These are phyloP conservation scores for Penicillium pancosmium DNA, from an alignment of 495 filamentous ascomycete genomes.

Conservation along the genomic window DNA sequence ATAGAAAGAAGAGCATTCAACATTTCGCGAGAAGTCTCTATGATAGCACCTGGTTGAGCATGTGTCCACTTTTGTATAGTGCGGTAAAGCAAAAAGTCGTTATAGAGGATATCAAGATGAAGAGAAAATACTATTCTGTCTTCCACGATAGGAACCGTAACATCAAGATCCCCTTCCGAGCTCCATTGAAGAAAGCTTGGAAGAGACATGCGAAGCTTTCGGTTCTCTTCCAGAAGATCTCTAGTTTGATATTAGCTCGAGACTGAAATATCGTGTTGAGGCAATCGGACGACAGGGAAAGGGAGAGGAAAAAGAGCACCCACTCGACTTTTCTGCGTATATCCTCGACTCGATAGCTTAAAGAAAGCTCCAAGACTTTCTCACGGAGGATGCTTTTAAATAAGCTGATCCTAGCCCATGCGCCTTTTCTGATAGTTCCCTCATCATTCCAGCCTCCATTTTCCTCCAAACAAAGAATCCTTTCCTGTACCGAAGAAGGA, in stretches of 20 bases:
- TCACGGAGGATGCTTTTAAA: constrained; percentile 50
- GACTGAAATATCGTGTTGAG: background rate
- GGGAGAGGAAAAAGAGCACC: background rate
- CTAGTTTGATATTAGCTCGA: constrained; percentile 9
- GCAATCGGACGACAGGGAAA: too few relatives aligned
- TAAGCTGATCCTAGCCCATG: constrained; percentile 43
- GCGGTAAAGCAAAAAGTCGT: constrained; percentile 56
- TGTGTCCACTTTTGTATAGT: constrained; percentile 48
- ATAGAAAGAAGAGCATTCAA: constrained; percentile 43
- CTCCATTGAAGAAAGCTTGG: constrained; percentile 29
- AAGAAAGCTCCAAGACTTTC: constrained; percentile 56
- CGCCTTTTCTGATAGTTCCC: constrained; percentile 32
- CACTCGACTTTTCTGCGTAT: constrained; percentile 26
- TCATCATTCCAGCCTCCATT: constrained; percentile 53
- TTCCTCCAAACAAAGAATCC: constrained; percentile 40
- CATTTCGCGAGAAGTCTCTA: constrained; percentile 51
- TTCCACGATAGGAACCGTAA: constrained; percentile 1
- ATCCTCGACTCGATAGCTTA: constrained; percentile 36
- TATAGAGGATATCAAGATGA: constrained; percentile 50
- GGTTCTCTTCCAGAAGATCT: constrained; percentile 14
- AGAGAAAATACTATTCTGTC: constrained; percentile 20
- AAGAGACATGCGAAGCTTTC: constrained; percentile 11
- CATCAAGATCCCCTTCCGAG: background rate
- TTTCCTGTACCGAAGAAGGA: constrained; percentile 34
- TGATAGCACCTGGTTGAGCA: constrained; percentile 41